Base-by-base conservation (phyloP, 331 rosid species). In the Spiraea crenata region DNA sequence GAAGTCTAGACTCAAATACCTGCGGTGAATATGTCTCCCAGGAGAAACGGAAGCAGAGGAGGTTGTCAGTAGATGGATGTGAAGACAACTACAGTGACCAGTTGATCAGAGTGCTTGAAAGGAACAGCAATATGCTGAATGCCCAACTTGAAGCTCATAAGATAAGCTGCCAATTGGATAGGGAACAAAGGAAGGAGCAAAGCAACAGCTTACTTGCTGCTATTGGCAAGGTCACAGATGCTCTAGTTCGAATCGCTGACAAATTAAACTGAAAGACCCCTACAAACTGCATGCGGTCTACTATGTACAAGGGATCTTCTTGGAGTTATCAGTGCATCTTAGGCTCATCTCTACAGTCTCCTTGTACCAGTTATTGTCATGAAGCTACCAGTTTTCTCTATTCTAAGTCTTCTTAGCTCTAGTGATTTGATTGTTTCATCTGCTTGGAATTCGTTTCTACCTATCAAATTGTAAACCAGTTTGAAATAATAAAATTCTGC, bases 71-170 rank as follows among this genome's bases (percentile, higher is more conserved):
- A 38, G 84, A 81, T 1, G 60, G 63, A 25, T 15, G 59, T 5
- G 80, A 82, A 34, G 74, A 75, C 57, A 11, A 17, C 63, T 17
- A 72, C 77, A 40, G 57, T n/a, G 79, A 75, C 37, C 71, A 64
- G 16, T 45, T 77, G 46, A 45, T 81, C 78, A 80, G 70, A 51
- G 49, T 68, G 19, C 72, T 85, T 9, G 76, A 82, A 65, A 88
- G 79, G 76, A 83, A 80, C 13, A 61, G 64, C n/a, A 57, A 75
- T 71, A 76, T 81, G 60, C 70, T 85, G 71, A 82, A 74, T 75
- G 71, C 79, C 17, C 84, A 83, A 31, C 77, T 85, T 57, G 83
- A 80, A 62, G 74, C 79, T 76, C 82, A 78, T 67, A 85, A 76
- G 76, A 73, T 57, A 70, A 57, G 57, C 47, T 44, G 46, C 65